phyloP scores from a whole-genome alignment of 305 asterid genomes.

The Fraxinus dipetala region DNA sequence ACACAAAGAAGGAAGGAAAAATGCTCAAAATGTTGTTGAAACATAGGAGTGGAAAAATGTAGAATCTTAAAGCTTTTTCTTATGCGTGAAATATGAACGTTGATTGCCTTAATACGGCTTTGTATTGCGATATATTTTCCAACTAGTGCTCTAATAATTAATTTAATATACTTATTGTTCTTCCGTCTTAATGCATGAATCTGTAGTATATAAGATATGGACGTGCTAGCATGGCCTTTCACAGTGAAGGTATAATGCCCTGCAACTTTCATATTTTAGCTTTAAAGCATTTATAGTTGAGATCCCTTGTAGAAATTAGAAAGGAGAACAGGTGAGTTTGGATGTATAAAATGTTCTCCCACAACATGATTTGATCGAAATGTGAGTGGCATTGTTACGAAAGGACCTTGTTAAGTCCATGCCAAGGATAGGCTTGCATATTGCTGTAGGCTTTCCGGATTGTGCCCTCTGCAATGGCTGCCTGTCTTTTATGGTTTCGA shows the following conservation, averaged over 20 bases:
- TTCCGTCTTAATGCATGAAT: not conserved
- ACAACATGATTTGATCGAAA: not conserved
- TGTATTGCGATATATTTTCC: conserved; percentile 4
- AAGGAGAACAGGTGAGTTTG: not conserved
- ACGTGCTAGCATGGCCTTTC: not conserved
- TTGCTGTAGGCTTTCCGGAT: not conserved
- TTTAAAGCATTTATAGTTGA: not conserved
- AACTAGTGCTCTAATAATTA: not conserved
- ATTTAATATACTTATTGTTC: not conserved
- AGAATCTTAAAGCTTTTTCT: not conserved
- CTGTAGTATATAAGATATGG: not conserved
- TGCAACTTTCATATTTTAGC: not conserved
- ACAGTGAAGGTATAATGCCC: not conserved
- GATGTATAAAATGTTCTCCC: not conserved
- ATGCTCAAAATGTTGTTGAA: not conserved
- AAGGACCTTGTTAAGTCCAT: not conserved
- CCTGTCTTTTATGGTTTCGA: not conserved
- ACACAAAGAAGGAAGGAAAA: not conserved
- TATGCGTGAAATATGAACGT: not conserved
- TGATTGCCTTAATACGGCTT: not conserved
- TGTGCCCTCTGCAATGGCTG: not conserved
- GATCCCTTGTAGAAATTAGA: not conserved
- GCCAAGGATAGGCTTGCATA: not conserved
- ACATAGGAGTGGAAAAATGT: not conserved
- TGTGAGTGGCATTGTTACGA: not conserved